Evolutionary conservation across 441 rosid species (phyloP).

Genomic region (Populus tomentosa): DNA sequence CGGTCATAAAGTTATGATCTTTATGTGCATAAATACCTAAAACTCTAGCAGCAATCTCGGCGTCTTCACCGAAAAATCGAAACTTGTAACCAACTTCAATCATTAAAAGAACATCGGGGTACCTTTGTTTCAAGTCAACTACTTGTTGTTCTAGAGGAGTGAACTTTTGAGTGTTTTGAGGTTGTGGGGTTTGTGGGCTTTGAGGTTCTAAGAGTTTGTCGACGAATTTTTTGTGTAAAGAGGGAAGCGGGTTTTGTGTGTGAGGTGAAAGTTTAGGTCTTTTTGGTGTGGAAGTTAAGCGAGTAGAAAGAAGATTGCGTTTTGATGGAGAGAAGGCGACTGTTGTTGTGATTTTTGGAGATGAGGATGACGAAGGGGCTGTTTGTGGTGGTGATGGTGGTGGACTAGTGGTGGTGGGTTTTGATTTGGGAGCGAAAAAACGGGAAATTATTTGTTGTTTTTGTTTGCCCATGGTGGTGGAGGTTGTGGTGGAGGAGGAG

Average conservation of each 20-base stretch:
- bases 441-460: conserved; percentile 86
- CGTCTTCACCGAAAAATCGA: conserved; percentile 86
- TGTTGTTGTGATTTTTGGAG: conserved; percentile 54
- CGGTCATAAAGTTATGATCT: conserved; percentile 82
- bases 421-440: conserved; percentile 80
- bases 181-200: conserved; percentile 13
- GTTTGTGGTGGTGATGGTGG: conserved; percentile 24
- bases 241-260: conserved; percentile 45
- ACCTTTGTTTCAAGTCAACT: conserved; percentile 59
- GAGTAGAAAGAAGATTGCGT: conserved; percentile 67
- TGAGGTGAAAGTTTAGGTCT: conserved; percentile 53
- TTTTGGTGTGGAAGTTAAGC: conserved; percentile 39
- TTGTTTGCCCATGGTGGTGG: conserved; percentile 55
- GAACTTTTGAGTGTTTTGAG: conserved; percentile 33
- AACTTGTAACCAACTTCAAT: conserved; percentile 91
- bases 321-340: conserved; percentile 76
- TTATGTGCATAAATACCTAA: conserved; percentile 77
- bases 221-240: conserved; percentile 46
- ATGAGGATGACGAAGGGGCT: conserved; percentile 21
- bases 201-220: conserved; percentile 47
- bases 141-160: conserved; percentile 91
- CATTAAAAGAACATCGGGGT: conserved; percentile 83
- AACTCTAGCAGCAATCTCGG: conserved; percentile 68
- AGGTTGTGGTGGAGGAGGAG: neutral
- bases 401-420: conserved; percentile 21